Base-by-base conservation (phyloP, 495 filamentous ascomycete genomes). In the Cladorrhinum samala region DNA sequence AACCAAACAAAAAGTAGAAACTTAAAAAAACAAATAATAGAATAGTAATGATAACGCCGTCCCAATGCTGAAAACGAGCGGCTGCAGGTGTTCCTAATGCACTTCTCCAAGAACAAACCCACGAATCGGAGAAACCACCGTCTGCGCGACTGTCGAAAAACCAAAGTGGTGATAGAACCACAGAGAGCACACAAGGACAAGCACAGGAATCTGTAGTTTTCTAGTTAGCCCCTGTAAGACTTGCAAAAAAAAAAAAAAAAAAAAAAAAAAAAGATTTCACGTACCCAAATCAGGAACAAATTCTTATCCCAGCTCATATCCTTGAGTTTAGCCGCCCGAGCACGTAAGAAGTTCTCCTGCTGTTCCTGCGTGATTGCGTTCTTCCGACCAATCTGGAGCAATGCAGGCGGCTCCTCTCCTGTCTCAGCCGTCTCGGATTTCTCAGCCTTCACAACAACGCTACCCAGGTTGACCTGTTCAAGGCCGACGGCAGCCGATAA, bases 281-380 rank as follows among this genome's bases (percentile, higher is more conserved):
- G 62, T 80, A 91, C 88, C 89, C 89, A 94, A 63, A 94, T 75
- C 65, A 91, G 86, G 70, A 86, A 92, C 39, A 94, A 74, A 65
- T 89, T 90, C 58, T 84, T 77, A 64, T 94, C 89, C 55, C 78
- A 83, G 39, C 78, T 80, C 37, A 90, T 71, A 54, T 77, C 79
- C 76, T 90, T 91, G 65, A 90, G 80, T 60, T 85, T 87, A 54
- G 78, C 76, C 27, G 84, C 84, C 65, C 91, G 86, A 44, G 84
- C 85, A 43, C 82, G 76, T 46, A 83, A 69, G 30, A 90, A 74
- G 56, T 85, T 81, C 56, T 85, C 84, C 65, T 87, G 85, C 60
- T 91, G 85, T 61, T 89, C 83, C 49, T 78, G 79, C 4, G 87
- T 90, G 46, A 82, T 74, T 19, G 64, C 69, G 51, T 72, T 69